A percentile compares a stretch with the other conserved stretches of the same genome.
These are phyloP conservation scores for Areca catechu DNA, from an alignment of 176 grass and related monocot genomes.

Conservation along the genomic window DNA sequence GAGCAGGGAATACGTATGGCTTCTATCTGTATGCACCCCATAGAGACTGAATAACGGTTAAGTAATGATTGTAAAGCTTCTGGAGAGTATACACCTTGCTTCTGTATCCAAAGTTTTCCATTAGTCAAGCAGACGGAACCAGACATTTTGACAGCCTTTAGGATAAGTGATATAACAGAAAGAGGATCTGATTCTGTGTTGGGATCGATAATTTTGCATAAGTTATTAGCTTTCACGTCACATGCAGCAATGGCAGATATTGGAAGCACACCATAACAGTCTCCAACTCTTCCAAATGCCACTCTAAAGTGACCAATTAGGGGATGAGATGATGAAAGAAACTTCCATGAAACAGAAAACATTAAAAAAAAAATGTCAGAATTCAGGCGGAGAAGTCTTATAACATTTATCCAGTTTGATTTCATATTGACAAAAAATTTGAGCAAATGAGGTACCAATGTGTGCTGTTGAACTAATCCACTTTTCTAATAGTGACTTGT, in stretches of 20 bases:
- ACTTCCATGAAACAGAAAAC: slow-evolving; percentile 32
- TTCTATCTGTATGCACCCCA: slow-evolving; percentile 36
- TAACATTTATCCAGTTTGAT: too few species aligned
- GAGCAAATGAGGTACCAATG: too few species aligned
- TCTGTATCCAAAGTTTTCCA: slow-evolving; percentile 55
- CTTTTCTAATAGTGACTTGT: too few species aligned
- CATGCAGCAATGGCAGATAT: slow-evolving; percentile 54
- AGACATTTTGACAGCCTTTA: slow-evolving; percentile 54
- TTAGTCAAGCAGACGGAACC: slow-evolving; percentile 34
- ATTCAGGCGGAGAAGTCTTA: too few species aligned
- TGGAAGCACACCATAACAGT: slow-evolving; percentile 53
- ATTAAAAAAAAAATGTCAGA: background rate
- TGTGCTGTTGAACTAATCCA: too few species aligned
- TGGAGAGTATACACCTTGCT: slow-evolving; percentile 31
- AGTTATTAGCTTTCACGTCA: slow-evolving; percentile 61
- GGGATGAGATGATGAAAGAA: slow-evolving; percentile 76
- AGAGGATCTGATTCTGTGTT: slow-evolving; percentile 60
- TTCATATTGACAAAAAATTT: too few species aligned
- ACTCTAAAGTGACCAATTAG: slow-evolving; percentile 64
- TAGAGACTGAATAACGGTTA: slow-evolving; percentile 24
- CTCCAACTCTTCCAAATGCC: slow-evolving; percentile 40
- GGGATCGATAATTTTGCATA: slow-evolving; percentile 63
- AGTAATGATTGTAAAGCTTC: slow-evolving; percentile 42
- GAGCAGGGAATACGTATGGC: slow-evolving; percentile 43
- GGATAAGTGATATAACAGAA: slow-evolving; percentile 54